Evolutionary conservation across 2,329 filamentous ascomycete species (phyloP), one percentile per base, ranked within the genome.

Genomic region (Bipolaris victoriae): DNA sequence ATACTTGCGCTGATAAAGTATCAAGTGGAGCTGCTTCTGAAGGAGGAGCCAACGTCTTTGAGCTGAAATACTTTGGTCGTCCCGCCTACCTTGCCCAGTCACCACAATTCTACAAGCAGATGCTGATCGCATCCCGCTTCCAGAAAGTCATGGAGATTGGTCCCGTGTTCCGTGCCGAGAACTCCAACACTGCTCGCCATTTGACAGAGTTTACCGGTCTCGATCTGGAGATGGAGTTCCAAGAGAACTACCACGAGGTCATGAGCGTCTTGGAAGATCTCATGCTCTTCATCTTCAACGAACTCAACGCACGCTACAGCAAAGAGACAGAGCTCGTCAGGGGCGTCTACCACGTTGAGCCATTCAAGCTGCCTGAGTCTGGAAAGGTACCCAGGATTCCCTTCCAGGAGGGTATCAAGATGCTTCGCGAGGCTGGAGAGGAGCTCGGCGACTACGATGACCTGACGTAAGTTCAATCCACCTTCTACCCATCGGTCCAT

Each of bases 31-130:
- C 94, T 13, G 90, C 95, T 4, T 95, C 92, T 3, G 95, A 99
- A 80, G 94, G 95, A 69, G 95, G 95, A 64, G 88, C 88, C 66
- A 96, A 94, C 74, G 94, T 98, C 39, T 98, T 99, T 77, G 84
- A 89, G 68, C 82, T 98, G 67, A 88, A 89, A 41, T 98, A 98
- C 80, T 98, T 98, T 76, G 91, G 90, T 65, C 86, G 89, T 71
- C 86, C 89, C 64, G 94, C 92, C 1, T 95, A 82, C 74, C 82
- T 95, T 18, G 91, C 91, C 5, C 90, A 93, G 75, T 90, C 86
- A 5, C 91, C 91, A 5, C 91, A 95, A 72, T 90, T 95, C 68
- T 93, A 94, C 79, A 95, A 96, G 82, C 91, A 96, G 74, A 88
- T 90, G 77, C 87, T 93, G 74, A 92, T 96, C 76, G 89, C 90